These are phyloP conservation scores for Nemania sp. DNA, from an alignment of 2,329 filamentous ascomycete genomes.

Conservation along the genomic window DNA sequence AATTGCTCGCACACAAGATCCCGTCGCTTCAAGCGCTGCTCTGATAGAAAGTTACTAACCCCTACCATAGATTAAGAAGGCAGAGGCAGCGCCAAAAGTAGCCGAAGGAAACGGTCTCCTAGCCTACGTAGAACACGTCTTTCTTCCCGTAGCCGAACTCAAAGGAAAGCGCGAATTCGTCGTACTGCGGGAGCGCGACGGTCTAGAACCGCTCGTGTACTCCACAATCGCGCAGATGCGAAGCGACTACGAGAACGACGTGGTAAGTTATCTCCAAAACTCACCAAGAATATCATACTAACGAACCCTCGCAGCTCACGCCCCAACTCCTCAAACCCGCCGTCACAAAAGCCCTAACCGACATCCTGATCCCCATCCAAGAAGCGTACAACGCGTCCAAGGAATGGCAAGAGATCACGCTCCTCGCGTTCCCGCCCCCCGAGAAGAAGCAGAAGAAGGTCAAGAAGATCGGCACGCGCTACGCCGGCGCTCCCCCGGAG, in stretches of 20 bases:
- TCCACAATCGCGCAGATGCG: slow-evolving; percentile 73
- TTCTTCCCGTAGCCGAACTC: slow-evolving; percentile 76
- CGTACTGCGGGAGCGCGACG: slow-evolving; percentile 67
- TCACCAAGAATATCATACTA: slow-evolving; percentile 15
- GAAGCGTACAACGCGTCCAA: slow-evolving; percentile 68
- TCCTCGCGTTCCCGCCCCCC: slow-evolving; percentile 79
- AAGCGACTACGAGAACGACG: slow-evolving; percentile 78
- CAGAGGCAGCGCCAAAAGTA: slow-evolving; percentile 73
- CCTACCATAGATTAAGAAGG: slow-evolving; percentile 68
- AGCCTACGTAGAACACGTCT: slow-evolving; percentile 82
- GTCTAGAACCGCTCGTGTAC: slow-evolving; percentile 76
- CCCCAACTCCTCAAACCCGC: slow-evolving; percentile 90
- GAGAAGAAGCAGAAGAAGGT: slow-evolving; percentile 72
- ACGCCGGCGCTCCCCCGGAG: slow-evolving; percentile 19
- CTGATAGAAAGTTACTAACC: neutral
- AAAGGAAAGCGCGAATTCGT: slow-evolving; percentile 64
- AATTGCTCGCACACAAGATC: neutral
- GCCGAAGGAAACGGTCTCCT: slow-evolving; percentile 86
- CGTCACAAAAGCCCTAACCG: slow-evolving; percentile 71
- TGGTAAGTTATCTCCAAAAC: slow-evolving; percentile 53
- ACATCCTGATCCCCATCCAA: slow-evolving; percentile 77
- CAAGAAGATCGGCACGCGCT: slow-evolving; percentile 69
- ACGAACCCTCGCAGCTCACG: slow-evolving; percentile 60
- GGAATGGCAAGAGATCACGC: slow-evolving; percentile 79
- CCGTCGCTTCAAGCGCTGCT: neutral